These are phyloP conservation scores for Cytospora schulzeri DNA, from an alignment of 2,329 filamentous ascomycete genomes.

Conservation along the genomic window DNA sequence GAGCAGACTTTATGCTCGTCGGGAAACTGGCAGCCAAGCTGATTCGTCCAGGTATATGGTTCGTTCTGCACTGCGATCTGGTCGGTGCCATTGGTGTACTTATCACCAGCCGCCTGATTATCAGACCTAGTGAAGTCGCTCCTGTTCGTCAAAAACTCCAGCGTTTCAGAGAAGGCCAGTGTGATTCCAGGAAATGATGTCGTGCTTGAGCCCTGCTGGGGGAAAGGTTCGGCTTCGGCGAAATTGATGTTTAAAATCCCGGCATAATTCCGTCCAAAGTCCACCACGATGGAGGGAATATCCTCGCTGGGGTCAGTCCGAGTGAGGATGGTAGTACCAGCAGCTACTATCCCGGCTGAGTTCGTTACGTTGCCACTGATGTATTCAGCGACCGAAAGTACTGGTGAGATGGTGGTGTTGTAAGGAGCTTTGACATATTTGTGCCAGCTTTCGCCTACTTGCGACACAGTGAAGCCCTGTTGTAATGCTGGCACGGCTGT, in stretches of 20 bases:
- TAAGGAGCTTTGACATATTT: slow-evolving; percentile 27
- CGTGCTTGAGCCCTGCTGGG: slow-evolving; percentile 27
- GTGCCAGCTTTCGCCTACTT: slow-evolving; percentile 20
- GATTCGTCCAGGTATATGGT: slow-evolving; percentile 48
- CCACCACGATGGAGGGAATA: slow-evolving; percentile 46
- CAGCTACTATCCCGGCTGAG: slow-evolving; percentile 38
- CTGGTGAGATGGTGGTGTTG: slow-evolving; percentile 19
- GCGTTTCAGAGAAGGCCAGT: slow-evolving; percentile 52
- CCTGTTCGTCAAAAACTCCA: slow-evolving; percentile 45
- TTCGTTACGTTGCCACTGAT: slow-evolving; percentile 44
- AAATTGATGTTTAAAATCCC: slow-evolving; percentile 48
- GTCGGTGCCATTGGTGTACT: slow-evolving; percentile 49
- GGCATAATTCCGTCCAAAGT: slow-evolving; percentile 52
- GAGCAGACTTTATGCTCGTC: slow-evolving; percentile 47
- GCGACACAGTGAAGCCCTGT: not conserved
- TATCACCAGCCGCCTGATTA: slow-evolving; percentile 38
- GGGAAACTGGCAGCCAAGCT: slow-evolving; percentile 44
- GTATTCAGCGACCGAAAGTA: slow-evolving; percentile 28
- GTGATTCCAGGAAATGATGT: slow-evolving; percentile 43
- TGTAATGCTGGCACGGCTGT: not conserved
- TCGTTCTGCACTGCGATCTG: slow-evolving; percentile 49
- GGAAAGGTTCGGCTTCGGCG: slow-evolving; percentile 36
- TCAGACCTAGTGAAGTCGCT: slow-evolving; percentile 54
- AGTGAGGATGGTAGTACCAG: slow-evolving; percentile 37
- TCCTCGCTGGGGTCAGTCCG: slow-evolving; percentile 29